These are phyloP conservation scores for Colletotrichum tropicale DNA, from an alignment of 2,329 filamentous ascomycete genomes.

Conservation along the genomic window DNA sequence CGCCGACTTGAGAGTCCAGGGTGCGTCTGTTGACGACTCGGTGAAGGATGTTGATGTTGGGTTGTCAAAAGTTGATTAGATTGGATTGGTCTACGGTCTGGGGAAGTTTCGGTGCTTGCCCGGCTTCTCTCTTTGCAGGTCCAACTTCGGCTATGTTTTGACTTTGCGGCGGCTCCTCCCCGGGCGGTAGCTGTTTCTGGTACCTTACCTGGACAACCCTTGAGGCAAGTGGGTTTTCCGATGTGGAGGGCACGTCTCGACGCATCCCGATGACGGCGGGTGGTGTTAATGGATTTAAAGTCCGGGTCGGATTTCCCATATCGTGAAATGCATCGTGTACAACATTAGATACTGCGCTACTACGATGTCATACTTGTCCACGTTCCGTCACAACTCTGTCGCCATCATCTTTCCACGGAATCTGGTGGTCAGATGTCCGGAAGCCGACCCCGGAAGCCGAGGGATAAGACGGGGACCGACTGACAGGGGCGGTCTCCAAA, in stretches of 20 bases:
- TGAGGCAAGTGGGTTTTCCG: neutral
- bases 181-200: neutral
- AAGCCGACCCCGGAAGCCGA: neutral
- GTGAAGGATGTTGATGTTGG: neutral
- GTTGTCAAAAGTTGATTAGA: neutral
- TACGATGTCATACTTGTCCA: neutral
- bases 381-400: neutral
- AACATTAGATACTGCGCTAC: neutral
- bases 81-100: neutral
- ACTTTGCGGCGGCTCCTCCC: neutral
- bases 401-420: neutral
- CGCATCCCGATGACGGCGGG: slow-evolving; percentile 1
- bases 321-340: neutral
- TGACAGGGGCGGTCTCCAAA: neutral
- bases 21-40: neutral
- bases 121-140: neutral
- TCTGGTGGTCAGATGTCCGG: neutral
- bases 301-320: neutral
- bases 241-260: neutral
- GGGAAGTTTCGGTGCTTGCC: slow-evolving; percentile 4
- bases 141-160: neutral
- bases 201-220: neutral
- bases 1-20: neutral
- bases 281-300: neutral
- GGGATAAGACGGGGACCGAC: neutral